These are phyloP conservation scores for Populus trichocarpa DNA, from an alignment of 441 rosid genomes.

Conservation along the genomic window DNA sequence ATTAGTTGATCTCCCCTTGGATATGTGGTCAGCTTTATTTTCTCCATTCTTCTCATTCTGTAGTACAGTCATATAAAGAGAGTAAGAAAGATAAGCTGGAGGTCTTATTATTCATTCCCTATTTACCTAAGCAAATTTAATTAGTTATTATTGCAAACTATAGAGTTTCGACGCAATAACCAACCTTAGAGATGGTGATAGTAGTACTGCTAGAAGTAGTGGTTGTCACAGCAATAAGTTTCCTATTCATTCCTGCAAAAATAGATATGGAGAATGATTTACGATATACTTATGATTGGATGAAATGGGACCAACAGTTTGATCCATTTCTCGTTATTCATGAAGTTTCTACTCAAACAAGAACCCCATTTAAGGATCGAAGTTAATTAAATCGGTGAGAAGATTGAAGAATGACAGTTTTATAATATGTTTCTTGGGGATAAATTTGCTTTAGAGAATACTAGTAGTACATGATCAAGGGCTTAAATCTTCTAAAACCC, in stretches of 20 bases:
- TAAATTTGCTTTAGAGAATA: conserved; percentile 6
- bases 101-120: neutral
- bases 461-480: conserved; percentile 15
- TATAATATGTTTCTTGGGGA: neutral
- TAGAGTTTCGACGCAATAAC: conserved; percentile 2
- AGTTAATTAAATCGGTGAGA: neutral
- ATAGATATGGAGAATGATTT: conserved; percentile 13
- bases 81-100: neutral
- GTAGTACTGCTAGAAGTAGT: conserved; percentile 10
- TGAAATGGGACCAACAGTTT: neutral
- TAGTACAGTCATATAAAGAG: conserved; percentile 11
- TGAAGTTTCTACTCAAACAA: neutral
- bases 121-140: too few relatives aligned
- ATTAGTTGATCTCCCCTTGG: neutral
- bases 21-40: neutral
- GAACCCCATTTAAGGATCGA: neutral
- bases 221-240: conserved; percentile 25
- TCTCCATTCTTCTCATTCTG: conserved; percentile 26
- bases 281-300: neutral
- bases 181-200: conserved; percentile 32
- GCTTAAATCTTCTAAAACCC: conserved; percentile 13
- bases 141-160: neutral
- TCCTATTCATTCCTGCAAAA: conserved; percentile 38
- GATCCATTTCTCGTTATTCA: neutral
- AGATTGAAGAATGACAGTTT: neutral